phyloP scores from a whole-genome alignment of 192 early-diverging fungal genomes.

The Dissophora globulifera region DNA sequence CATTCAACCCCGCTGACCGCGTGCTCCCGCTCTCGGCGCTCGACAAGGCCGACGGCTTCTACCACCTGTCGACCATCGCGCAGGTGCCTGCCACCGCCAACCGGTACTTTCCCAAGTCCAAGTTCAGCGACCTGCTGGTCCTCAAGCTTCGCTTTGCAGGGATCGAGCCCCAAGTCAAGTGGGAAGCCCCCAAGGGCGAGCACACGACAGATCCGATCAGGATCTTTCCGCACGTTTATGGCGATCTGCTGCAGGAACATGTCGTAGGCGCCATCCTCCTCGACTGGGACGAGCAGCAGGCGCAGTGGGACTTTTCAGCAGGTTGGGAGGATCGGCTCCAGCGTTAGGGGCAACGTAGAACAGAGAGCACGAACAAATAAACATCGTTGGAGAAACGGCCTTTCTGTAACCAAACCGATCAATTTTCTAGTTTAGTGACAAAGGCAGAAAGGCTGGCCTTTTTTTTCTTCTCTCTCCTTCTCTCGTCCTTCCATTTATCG shows the following conservation, averaged over 20 bases:
- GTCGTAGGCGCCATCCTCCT: conserved; percentile 19
- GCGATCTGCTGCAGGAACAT: conserved; percentile 28
- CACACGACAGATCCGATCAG: conserved; percentile 39
- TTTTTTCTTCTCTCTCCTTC: too few relatives aligned
- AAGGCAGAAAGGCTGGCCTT: too few relatives aligned
- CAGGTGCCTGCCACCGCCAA: conserved; percentile 50
- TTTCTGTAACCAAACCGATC: not conserved
- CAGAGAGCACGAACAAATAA: not conserved
- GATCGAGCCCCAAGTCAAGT: conserved; percentile 26
- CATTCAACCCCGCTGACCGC: conserved; percentile 22
- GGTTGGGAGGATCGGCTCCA: conserved; percentile 49
- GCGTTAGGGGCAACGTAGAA: not conserved
- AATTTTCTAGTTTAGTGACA: too few relatives aligned
- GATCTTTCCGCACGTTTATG: conserved; percentile 51
- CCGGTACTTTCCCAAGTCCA: conserved; percentile 35
- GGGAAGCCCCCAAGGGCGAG: conserved; percentile 45
- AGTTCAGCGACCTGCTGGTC: conserved; percentile 36
- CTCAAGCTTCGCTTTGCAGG: conserved; percentile 36
- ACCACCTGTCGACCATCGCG: conserved; percentile 33
- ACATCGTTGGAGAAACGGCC: not conserved
- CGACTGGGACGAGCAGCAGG: conserved; percentile 12
- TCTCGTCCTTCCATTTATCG: not conserved
- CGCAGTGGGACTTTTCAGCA: conserved; percentile 30
- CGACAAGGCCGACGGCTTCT: conserved; percentile 49
- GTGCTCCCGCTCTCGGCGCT: conserved; percentile 39